phyloP scores from a whole-genome alignment of 306 rosid species.

The Casuarina cunninghamiana region DNA sequence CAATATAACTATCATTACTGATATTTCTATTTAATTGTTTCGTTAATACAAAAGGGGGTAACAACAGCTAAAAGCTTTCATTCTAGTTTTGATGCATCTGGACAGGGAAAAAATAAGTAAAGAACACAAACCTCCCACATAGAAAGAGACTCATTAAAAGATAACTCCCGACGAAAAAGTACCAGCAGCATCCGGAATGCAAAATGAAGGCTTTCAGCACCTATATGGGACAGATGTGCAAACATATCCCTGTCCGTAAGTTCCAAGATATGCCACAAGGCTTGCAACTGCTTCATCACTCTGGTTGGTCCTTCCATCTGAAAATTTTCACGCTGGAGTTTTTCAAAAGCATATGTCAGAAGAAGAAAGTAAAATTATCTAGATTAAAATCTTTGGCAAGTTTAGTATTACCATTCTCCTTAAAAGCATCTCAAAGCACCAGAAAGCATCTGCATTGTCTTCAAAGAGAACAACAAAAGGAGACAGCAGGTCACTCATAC shows the following conservation, averaged over 20 bases:
- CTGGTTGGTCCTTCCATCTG: slow-evolving; percentile 95
- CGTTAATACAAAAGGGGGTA: neutral
- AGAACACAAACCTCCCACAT: slow-evolving; percentile 92
- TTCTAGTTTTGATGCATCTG: neutral
- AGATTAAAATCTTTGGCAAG: slow-evolving; percentile 34
- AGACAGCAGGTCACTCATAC: slow-evolving; percentile 98
- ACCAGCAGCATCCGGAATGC: slow-evolving; percentile 95
- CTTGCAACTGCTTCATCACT: slow-evolving; percentile 87
- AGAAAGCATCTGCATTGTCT: slow-evolving; percentile 96
- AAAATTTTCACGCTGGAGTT: slow-evolving; percentile 80
- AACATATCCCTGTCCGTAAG: slow-evolving; percentile 75
- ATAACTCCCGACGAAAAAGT: slow-evolving; percentile 88
- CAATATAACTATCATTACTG: neutral
- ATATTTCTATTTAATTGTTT: neutral
- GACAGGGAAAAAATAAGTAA: neutral
- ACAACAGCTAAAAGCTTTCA: neutral
- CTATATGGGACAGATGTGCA: slow-evolving; percentile 76
- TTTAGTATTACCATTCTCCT: slow-evolving; percentile 85
- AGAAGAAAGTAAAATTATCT: slow-evolving; percentile 24
- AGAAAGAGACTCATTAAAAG: slow-evolving; percentile 84
- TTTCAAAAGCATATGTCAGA: slow-evolving; percentile 35
- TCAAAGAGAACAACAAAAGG: slow-evolving; percentile 93
- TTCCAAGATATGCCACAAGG: slow-evolving; percentile 82
- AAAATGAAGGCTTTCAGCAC: slow-evolving; percentile 97
- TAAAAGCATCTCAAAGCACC: slow-evolving; percentile 99